Evolutionary conservation across 257 asterid genomes (phyloP).

Genomic region (Plantago elongata): DNA sequence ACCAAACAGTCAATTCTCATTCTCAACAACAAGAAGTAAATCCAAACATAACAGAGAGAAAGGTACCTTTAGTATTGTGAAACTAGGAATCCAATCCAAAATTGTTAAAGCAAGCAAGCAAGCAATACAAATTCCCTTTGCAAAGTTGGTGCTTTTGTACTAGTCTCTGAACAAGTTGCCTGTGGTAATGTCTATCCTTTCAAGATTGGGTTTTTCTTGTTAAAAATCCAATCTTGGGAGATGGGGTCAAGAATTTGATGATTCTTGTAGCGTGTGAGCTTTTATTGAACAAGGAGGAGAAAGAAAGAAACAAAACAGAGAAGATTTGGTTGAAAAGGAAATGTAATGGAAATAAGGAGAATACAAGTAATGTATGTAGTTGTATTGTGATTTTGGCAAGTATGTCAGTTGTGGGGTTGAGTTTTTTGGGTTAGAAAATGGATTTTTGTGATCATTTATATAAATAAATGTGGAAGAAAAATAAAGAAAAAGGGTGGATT

Average conservation of each 20-base stretch:
- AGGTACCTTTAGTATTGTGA: too few relatives aligned
- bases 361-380: background rate
- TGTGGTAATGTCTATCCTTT: background rate
- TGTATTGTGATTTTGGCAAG: background rate
- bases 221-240: constrained; percentile 4
- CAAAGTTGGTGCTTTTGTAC: background rate
- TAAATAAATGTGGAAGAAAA: background rate
- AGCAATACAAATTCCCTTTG: too few relatives aligned
- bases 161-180: too few relatives aligned
- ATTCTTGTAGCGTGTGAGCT: constrained; percentile 3
- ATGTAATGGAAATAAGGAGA: constrained; percentile 6
- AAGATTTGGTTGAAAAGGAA: constrained; percentile 17
- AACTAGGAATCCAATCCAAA: too few relatives aligned
- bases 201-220: constrained; percentile 5
- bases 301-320: background rate
- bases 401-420: background rate
- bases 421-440: constrained; percentile 21
- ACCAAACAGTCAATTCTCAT: background rate
- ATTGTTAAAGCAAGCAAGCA: too few relatives aligned
- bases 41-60: too few relatives aligned
- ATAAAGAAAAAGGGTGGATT: constrained; percentile 27
- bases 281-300: constrained; percentile 7
- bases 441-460: constrained; percentile 20
- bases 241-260: too few relatives aligned
- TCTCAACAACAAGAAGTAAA: too few relatives aligned